Percentiles rank a stretch among this genome's conserved stretches.
Conservation (phyloP, 495 filamentous ascomycete species). For the Letharia columbiana region DNA sequence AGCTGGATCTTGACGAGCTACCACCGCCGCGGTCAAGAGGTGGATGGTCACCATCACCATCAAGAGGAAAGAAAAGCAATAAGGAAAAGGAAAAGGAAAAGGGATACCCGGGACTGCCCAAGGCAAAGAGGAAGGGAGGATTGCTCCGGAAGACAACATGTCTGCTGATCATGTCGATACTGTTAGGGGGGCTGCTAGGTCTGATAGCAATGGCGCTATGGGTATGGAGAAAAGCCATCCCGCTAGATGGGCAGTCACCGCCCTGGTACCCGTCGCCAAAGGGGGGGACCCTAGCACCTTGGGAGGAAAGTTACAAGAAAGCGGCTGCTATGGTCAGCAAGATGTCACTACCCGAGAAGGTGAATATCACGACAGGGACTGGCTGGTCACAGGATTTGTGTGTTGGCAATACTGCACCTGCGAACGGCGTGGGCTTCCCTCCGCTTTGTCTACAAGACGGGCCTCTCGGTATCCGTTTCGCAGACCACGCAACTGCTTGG, state of each 20-base stretch:
- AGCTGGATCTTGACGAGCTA: slow-evolving; percentile 18
- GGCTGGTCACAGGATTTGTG: slow-evolving; percentile 88
- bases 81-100: slow-evolving; percentile 13
- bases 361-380: slow-evolving; percentile 88
- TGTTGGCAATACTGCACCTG: slow-evolving; percentile 80
- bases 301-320: slow-evolving; percentile 75
- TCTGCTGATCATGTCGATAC: slow-evolving; percentile 14
- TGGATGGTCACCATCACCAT: slow-evolving; percentile 16
- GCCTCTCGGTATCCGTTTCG: slow-evolving; percentile 70
- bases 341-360: slow-evolving; percentile 87
- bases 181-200: slow-evolving; percentile 13
- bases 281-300: slow-evolving; percentile 64
- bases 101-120: neutral
- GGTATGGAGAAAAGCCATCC: slow-evolving; percentile 10
- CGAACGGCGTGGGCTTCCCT: slow-evolving; percentile 65
- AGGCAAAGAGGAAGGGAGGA: slow-evolving; percentile 19
- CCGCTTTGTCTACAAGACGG: slow-evolving; percentile 86
- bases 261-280: slow-evolving; percentile 80
- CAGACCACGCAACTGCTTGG: slow-evolving; percentile 68
- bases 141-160: slow-evolving; percentile 18
- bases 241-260: slow-evolving; percentile 39
- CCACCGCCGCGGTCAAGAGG: slow-evolving; percentile 15
- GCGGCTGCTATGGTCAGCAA: slow-evolving; percentile 65
- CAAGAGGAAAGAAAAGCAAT: neutral
- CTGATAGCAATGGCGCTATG: slow-evolving; percentile 10